Percentiles rank a stretch among this genome's conserved stretches.
Conservation (phyloP, 345 rosid species). For the Eucalyptus melliodora region DNA sequence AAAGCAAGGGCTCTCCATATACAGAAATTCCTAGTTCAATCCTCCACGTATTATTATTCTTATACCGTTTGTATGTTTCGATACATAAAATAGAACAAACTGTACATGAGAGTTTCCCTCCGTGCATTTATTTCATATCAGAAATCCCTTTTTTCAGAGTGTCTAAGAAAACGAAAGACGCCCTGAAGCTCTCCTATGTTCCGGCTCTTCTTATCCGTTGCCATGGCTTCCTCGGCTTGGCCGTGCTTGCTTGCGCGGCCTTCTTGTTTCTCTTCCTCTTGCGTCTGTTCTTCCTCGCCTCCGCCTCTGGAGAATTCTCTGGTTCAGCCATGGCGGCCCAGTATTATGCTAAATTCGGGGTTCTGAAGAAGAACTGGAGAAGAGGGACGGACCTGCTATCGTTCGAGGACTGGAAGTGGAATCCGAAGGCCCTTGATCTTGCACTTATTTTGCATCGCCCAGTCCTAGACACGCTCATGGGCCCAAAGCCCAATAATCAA, state of each 20-base stretch:
- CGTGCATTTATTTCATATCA: no score
- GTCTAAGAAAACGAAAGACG: no score
- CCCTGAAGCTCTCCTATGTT: background rate
- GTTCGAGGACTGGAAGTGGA: background rate
- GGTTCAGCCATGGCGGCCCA: background rate
- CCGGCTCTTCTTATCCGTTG: background rate
- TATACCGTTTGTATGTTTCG: accelerated
- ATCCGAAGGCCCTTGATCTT: background rate
- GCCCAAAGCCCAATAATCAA: background rate
- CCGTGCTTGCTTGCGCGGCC: background rate
- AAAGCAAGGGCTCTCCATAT: no score
- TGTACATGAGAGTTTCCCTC: no score
- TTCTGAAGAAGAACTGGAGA: background rate
- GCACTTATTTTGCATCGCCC: background rate
- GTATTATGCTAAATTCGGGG: background rate
- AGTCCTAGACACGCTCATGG: background rate
- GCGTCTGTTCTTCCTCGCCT: background rate
- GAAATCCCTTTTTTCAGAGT: no score
- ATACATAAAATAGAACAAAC: no score
- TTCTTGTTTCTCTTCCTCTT: background rate
- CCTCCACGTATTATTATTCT: background rate
- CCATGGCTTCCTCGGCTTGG: background rate
- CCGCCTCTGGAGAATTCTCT: background rate
- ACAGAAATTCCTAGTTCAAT: background rate
- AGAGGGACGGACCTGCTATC: background rate